Base-by-base conservation (phyloP, 768 basidiomycete genomes). In the Lactarius psammicola region DNA sequence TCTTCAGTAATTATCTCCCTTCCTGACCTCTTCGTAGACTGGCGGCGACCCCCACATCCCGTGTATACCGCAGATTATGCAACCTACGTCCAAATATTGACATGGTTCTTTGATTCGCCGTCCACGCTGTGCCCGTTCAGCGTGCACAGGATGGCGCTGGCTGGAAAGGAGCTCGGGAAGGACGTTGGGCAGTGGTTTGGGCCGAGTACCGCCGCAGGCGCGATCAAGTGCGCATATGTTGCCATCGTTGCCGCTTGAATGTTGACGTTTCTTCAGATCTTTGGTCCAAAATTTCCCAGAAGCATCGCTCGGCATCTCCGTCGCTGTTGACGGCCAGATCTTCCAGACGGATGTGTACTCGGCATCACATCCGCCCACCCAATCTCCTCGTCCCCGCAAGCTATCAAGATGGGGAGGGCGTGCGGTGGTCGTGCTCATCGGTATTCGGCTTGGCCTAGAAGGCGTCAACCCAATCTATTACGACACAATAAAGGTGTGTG, bases 101-200 rank as follows among this genome's bases (percentile, higher is more conserved):
- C 92, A 0, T 98, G 95, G 94, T 99, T 98, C 79, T 78, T 98
- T 55, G 96, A 99, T 74, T 88, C 89, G 2, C 95, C 95, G 0
- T 82, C 87, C 0, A 85, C 91, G 0, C 80, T 88, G 34, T 87
- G 89, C 20, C 96, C 96, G 0, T 99, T 99, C 74, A 91, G 92
- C 69, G 92, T 99, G 8, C 96, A 99, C 76, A 85, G 94, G 56
- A 97, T 99, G 90, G 95, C 95, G 0, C 79, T 95, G 26, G 90
- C 95, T 0, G 96, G 96, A 0, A 95, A 98, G 73, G 90, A 95
- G 71, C 83, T 98, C 1, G 96, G 96, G 15, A 98, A 92, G 67
- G 92, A 94, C 69, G 90, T 98, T 0, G 96, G 96, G 1, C 90
- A 94, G 75, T 98, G 96, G 96, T 98, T 98, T 72, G 96, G 96